Evolutionary conservation across 768 basidiomycete genomes (phyloP).

Genomic region (Termitomyces sp.): DNA sequence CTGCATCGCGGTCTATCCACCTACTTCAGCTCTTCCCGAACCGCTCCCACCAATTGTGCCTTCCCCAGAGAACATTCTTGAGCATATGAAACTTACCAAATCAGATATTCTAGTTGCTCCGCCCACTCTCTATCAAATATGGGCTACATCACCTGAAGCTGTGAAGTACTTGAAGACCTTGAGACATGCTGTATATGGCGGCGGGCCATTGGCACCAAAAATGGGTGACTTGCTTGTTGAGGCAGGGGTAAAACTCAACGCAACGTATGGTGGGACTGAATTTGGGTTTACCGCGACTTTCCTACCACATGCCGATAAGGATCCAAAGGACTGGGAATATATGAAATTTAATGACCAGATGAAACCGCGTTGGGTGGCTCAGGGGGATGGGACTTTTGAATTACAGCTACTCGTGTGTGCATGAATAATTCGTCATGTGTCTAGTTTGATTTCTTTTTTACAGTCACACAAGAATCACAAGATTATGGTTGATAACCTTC

Average conservation of each 20-base stretch:
- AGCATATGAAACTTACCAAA: constrained; percentile 22
- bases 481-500: constrained; percentile 24
- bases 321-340: constrained; percentile 11
- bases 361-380: constrained; percentile 22
- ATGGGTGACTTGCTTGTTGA: constrained; percentile 6
- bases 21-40: constrained; percentile 15
- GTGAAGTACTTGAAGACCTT: constrained; percentile 13
- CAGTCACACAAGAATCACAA: not conserved
- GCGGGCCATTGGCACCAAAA: constrained; percentile 9
- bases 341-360: constrained; percentile 11
- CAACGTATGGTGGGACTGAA: constrained; percentile 13
- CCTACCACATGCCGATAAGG: constrained; percentile 13
- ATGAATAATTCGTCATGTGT: not conserved
- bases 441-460: not conserved
- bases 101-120: constrained; percentile 26
- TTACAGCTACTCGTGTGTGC: constrained; percentile 28
- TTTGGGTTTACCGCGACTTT: constrained; percentile 6
- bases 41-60: constrained; percentile 27
- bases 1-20: constrained; percentile 27
- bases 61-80: constrained; percentile 33
- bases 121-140: constrained; percentile 32
- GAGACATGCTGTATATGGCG: constrained; percentile 8
- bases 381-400: constrained; percentile 26
- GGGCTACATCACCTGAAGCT: constrained; percentile 22
- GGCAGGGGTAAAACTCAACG: constrained; percentile 5